These are phyloP conservation scores for Sugiyamaella xylanicola DNA, from an alignment of 1,139 yeast species.

Conservation along the genomic window DNA sequence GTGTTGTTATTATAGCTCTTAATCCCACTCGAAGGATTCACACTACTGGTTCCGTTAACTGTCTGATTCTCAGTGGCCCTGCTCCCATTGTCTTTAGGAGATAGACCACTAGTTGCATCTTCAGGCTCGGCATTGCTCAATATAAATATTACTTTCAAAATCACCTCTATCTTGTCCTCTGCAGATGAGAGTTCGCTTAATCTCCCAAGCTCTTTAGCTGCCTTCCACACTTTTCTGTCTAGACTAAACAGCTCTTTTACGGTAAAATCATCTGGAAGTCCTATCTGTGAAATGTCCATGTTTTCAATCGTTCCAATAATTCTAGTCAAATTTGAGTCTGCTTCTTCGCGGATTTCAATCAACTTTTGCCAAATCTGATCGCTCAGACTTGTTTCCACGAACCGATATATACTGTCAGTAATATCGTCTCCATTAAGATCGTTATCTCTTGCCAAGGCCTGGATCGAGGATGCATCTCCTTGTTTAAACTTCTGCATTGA, in stretches of 20 bases:
- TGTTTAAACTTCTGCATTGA: constrained; percentile 48
- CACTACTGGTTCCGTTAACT: background rate
- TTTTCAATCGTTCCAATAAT: constrained; percentile 51
- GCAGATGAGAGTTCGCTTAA: constrained; percentile 56
- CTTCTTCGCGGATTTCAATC: constrained; percentile 37
- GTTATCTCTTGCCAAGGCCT: constrained; percentile 38
- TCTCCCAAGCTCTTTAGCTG: constrained; percentile 57
- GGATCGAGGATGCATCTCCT: constrained; percentile 39
- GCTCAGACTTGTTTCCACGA: constrained; percentile 68
- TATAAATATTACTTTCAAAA: constrained; percentile 56
- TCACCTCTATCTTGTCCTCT: constrained; percentile 54
- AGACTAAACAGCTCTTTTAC: constrained; percentile 42
- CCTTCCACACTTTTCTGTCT: constrained; percentile 54
- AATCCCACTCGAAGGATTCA: too few species aligned
- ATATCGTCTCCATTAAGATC: constrained; percentile 52
- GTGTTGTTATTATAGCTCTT: too few species aligned
- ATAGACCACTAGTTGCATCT: too few species aligned
- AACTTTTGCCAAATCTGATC: constrained; percentile 46
- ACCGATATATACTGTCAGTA: constrained; percentile 62
- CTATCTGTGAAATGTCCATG: constrained; percentile 73
- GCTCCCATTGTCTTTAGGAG: too few species aligned
- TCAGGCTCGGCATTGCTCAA: constrained; percentile 40
- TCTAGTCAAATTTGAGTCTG: constrained; percentile 43
- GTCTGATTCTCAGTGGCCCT: too few species aligned
- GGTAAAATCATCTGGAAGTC: constrained; percentile 50